Percentiles rank a stretch among this genome's conserved stretches.
phyloP scores from a whole-genome alignment of 768 basidiomycete genomes.

The Hydnum rufescens region DNA sequence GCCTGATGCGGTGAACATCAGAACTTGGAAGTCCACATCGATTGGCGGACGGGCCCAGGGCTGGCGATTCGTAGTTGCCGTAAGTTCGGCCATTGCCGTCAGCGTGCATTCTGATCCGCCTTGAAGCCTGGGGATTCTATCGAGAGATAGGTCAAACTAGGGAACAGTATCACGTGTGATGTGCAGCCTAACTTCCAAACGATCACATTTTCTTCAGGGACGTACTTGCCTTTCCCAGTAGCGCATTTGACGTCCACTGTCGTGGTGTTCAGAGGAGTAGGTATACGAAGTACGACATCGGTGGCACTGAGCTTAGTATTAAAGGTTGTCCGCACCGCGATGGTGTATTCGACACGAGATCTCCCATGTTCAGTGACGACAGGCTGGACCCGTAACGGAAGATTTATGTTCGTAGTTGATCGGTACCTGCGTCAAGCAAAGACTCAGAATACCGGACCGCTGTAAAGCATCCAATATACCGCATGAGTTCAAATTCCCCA shows the following conservation, averaged over 20 bases:
- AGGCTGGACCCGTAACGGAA: conserved; percentile 75
- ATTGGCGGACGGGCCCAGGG: conserved; percentile 97
- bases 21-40: conserved; percentile 93
- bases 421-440: conserved; percentile 46
- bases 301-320: conserved; percentile 83
- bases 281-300: conserved; percentile 81
- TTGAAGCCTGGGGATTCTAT: conserved; percentile 76
- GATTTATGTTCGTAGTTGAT: conserved; percentile 86
- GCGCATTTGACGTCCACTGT: conserved; percentile 81
- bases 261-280: conserved; percentile 89
- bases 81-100: conserved; percentile 60
- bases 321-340: conserved; percentile 78
- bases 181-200: conserved; percentile 76
- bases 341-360: conserved; percentile 72
- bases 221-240: conserved; percentile 91
- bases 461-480: conserved; percentile 22
- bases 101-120: conserved; percentile 84
- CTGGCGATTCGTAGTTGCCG: conserved; percentile 79
- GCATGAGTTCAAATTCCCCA: conserved; percentile 97
- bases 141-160: neutral
- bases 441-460: neutral
- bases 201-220: conserved; percentile 86
- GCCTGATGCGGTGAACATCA: conserved; percentile 97
- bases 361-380: conserved; percentile 89
- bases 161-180: neutral